Evolutionary conservation across 805 yeast species (phyloP), one percentile per base, ranked within the genome.

Genomic region (Schizosaccharomyces octosporus): DNA sequence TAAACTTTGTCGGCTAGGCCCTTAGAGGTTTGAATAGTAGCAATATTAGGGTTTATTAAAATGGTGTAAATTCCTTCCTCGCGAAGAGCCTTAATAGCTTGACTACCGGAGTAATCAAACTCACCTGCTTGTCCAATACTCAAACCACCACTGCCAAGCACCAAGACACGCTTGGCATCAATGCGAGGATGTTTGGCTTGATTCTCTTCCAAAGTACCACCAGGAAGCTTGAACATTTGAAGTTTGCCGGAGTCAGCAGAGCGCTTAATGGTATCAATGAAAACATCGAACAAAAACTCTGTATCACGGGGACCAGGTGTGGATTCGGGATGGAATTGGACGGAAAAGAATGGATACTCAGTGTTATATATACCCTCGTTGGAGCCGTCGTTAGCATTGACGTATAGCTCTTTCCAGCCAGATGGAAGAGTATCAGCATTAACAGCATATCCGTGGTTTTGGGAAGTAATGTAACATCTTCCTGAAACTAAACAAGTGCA

Each of bases 71-170:
- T 93, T 64, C 96, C 96, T 75, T 89, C 97, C 76, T 93, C 97
- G 73, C 87, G 90, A 75, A 93, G 79, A 59, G 98, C 98, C 75
- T 93, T 93, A 75, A 93, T 93, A 63, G 98, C 98, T 76, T 93
- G 98, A 62, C 96, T 87, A 70, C 98, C 98, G 58, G 97, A 88
- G 76, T 93, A 93, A 73, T 93, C 98, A 70, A 93, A 93, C 75
- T 93, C 98, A 74, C 98, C 98, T 65, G 98, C 98, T 77, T 93
- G 98, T 66, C 98, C 98, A 71, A 93, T 93, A 62, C 95, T 86
- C 69, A 93, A 78, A 72, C 98, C 98, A 77, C 98, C 98, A 61
- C 97, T 89, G 69, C 98, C 98, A 69, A 93, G 80, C 63, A 88
- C 90, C 66, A 88, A 80, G 60, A 87, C 95, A 75, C 93, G 93